These are phyloP conservation scores for Macrophomina pseudophaseolina DNA, from an alignment of 2,329 filamentous ascomycete genomes.

Conservation along the genomic window DNA sequence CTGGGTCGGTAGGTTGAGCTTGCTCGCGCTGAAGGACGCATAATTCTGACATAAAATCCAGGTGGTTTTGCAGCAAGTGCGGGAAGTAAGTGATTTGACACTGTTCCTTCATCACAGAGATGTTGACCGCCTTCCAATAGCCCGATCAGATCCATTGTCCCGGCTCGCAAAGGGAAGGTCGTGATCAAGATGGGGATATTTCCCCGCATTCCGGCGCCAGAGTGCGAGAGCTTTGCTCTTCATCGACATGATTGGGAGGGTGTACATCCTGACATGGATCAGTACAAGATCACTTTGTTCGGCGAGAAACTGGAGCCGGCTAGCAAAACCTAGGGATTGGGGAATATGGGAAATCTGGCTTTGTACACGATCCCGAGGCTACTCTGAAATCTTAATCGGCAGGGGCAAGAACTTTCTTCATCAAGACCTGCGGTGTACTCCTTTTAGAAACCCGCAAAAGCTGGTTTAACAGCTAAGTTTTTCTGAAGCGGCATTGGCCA, in stretches of 20 bases:
- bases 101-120: background rate
- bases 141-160: slow-evolving; percentile 54
- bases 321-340: background rate
- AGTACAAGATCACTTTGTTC: slow-evolving; percentile 48
- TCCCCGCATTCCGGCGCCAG: slow-evolving; percentile 53
- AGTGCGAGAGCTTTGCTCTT: slow-evolving; percentile 52
- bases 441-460: no score
- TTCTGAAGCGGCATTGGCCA: no score
- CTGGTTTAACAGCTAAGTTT: no score
- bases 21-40: no score
- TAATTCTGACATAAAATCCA: no score
- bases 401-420: no score
- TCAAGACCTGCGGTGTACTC: no score
- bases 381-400: no score
- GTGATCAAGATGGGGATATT: slow-evolving; percentile 59
- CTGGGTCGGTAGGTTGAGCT: slow-evolving; percentile 38
- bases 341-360: background rate
- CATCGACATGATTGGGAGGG: slow-evolving; percentile 53
- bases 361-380: no score
- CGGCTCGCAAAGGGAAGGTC: slow-evolving; percentile 42
- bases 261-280: slow-evolving; percentile 42
- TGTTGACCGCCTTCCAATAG: slow-evolving; percentile 38
- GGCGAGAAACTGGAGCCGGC: slow-evolving; percentile 44
- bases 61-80: slow-evolving; percentile 52
- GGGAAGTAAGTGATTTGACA: slow-evolving; percentile 46